Evolutionary conservation across 1,139 yeast genomes (phyloP), one percentile per base, ranked within the genome.

Genomic region (Blastobotrys apis): DNA sequence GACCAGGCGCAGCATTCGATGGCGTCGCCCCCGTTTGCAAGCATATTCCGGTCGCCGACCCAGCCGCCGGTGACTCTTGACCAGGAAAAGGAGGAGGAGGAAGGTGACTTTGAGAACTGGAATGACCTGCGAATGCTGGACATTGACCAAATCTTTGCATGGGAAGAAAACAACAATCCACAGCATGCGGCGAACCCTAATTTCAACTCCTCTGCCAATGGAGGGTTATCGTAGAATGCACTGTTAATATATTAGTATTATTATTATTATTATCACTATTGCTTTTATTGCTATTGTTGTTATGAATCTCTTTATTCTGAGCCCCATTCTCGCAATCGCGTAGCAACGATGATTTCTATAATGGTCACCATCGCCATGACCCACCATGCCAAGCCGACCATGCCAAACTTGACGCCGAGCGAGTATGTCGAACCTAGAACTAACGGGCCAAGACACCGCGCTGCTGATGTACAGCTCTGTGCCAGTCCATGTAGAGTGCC

Each of bases 371-470:
- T 45, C 1, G 75, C 65, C 50, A 78, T 56, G 3, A 63, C 40
- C 41, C 75, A 70, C 81, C 83, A 80, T 1, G 80, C 72, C 4
- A 77, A 52, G 57, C 77, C 75, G 1, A 74, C 75, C 45, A 71
- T 57, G 6, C 67, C 65, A 19, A 32, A 53, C 56, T 52, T 73
- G 69, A 45, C 71, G 61, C 62, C 70, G 60, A 15, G 77, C 60
- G 73, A 79, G 72, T 47, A 80, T 51, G 50, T 58, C 63, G 40
- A 52, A 5, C 85, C 85, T 73, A 81, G 75, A 2, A 68, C 33
- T 25, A 78, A 60, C 0, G 85, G 85, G 1, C 80, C 83, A 1
- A 76, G 41, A 47, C 74, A 77, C 49, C 83, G 60, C 0, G 84
- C 80, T 23, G 76, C 65, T 1, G 82, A 69, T 19, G 74, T 66